phyloP scores from a whole-genome alignment of 2,329 filamentous ascomycete genomes.

The Helotiales sp. region DNA sequence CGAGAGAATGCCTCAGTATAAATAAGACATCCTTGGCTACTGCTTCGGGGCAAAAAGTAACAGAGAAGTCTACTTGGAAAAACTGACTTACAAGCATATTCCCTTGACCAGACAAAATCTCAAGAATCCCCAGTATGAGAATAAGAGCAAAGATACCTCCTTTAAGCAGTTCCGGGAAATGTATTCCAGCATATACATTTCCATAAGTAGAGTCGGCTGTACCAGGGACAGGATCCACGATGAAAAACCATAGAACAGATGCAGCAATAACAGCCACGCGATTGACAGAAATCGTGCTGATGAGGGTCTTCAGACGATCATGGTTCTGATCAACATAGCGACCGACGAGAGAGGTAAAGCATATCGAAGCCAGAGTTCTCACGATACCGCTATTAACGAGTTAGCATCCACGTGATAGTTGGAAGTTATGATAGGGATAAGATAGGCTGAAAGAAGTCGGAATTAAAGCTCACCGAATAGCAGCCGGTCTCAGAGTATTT shows the following conservation, averaged over 20 bases:
- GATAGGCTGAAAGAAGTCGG: neutral
- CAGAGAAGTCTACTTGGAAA: no score
- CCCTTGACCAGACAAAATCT: constrained; percentile 42
- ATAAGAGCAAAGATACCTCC: constrained; percentile 37
- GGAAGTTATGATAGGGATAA: neutral
- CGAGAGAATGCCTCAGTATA: no score
- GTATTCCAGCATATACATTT: neutral
- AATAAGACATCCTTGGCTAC: no score
- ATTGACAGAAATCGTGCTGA: constrained; percentile 44
- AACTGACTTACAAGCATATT: no score
- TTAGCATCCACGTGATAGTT: constrained; percentile 18
- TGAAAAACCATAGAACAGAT: constrained; percentile 42
- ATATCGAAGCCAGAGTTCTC: constrained; percentile 40
- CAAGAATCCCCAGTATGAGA: constrained; percentile 41
- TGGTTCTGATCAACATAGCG: constrained; percentile 43
- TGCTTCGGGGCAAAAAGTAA: no score
- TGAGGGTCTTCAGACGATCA: constrained; percentile 41
- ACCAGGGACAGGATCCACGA: constrained; percentile 24
- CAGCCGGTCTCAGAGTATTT: constrained; percentile 42
- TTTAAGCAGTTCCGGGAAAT: constrained; percentile 26
- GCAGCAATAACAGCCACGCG: constrained; percentile 42
- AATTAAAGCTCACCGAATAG: constrained; percentile 38
- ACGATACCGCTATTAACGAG: constrained; percentile 33
- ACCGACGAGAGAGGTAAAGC: constrained; percentile 44
- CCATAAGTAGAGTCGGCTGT: neutral